phyloP scores from a whole-genome alignment of 148 eudicot species.

The Vaccinium vitisidaea region DNA sequence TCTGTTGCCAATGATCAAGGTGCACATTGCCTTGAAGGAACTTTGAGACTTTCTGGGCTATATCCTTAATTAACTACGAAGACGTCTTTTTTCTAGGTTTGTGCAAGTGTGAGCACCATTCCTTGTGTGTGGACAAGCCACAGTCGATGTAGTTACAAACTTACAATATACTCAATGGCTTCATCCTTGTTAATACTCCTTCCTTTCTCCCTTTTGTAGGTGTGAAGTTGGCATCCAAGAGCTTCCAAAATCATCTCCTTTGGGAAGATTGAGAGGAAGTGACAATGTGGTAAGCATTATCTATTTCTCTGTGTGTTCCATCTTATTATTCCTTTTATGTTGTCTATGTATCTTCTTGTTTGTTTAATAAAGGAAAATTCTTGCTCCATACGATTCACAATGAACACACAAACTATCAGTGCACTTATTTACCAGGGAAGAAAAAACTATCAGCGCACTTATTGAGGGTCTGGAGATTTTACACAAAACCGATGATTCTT shows the following conservation, averaged over 20 bases:
- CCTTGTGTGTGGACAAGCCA: conserved; percentile 4
- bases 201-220: conserved; percentile 31
- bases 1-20: not conserved
- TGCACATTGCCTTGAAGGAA: not conserved
- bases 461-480: not conserved
- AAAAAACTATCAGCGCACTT: not conserved
- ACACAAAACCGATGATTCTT: not conserved
- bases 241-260: conserved; percentile 69
- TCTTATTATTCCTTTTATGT: not conserved
- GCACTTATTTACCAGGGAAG: not conserved
- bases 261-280: conserved; percentile 86
- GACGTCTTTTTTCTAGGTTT: not conserved
- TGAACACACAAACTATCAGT: not conserved
- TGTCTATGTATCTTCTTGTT: not conserved
- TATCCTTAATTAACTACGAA: not conserved
- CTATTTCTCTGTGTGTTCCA: not conserved
- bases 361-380: not conserved
- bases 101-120: not conserved
- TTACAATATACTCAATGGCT: not conserved
- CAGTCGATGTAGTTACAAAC: not conserved
- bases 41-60: not conserved
- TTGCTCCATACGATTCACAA: not conserved
- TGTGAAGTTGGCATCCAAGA: conserved; percentile 92
- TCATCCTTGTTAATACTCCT: not conserved
- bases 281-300: conserved; percentile 73